phyloP scores from a whole-genome alignment of 1,284 basidiomycete species.

The Omphalotus olearius region DNA sequence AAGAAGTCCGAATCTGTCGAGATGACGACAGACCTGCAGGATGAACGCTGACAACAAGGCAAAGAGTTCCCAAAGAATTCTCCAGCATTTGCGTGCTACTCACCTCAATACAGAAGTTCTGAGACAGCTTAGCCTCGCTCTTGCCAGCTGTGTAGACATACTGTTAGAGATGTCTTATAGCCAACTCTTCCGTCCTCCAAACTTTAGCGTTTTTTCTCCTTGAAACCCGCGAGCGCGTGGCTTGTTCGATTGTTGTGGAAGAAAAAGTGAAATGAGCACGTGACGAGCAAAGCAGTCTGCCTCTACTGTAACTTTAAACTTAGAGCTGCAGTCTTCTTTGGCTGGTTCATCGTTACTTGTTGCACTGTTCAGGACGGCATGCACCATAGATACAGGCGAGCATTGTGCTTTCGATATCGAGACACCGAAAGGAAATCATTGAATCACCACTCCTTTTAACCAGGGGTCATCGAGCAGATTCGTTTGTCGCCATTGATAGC shows the following conservation, averaged over 20 bases:
- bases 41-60: no score
- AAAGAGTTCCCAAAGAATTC: no score
- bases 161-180: neutral
- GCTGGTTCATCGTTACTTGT: neutral
- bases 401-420: neutral
- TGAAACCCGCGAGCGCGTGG: neutral
- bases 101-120: conserved; percentile 2
- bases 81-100: neutral
- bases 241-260: no score
- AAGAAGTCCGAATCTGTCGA: neutral
- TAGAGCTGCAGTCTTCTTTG: neutral
- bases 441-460: neutral
- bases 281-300: no score
- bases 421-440: neutral
- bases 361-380: neutral
- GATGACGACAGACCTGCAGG: no score
- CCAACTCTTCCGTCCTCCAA: no score
- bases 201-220: no score
- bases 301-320: no score
- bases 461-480: conserved; percentile 58
- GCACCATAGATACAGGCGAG: conserved; percentile 12
- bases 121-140: conserved; percentile 3
- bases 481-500: conserved; percentile 54
- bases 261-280: no score
- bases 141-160: conserved; percentile 2